These are phyloP conservation scores for Trichophaea hybrida DNA, from an alignment of 2,329 filamentous ascomycete genomes.

Conservation along the genomic window DNA sequence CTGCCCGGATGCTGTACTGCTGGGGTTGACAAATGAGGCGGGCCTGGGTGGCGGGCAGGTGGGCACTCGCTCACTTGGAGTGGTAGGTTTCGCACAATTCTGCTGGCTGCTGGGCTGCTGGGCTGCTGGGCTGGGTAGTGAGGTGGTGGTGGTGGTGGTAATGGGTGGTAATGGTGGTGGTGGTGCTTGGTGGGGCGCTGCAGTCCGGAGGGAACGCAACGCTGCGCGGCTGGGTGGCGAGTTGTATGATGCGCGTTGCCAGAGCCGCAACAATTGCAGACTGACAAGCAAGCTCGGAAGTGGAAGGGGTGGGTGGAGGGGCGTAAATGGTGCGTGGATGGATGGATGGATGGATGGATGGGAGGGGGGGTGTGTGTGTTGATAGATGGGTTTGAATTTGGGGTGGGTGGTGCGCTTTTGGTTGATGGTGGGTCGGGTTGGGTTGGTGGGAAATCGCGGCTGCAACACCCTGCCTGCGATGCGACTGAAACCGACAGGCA, in stretches of 20 bases:
- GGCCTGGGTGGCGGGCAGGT: neutral
- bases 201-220: neutral
- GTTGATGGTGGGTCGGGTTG: too few species aligned
- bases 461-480: too few species aligned
- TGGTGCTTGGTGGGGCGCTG: neutral
- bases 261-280: neutral
- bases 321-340: too few species aligned
- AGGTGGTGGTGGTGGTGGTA: neutral
- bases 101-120: neutral
- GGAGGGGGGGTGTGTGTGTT: too few species aligned
- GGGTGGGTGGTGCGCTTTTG: too few species aligned
- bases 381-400: too few species aligned
- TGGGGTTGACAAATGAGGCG: neutral
- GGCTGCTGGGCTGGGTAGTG: neutral
- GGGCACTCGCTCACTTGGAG: neutral
- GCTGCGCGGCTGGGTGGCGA: neutral
- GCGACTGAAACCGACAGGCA: too few species aligned
- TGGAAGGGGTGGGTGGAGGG: constrained; percentile 1
- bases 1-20: neutral
- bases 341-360: too few species aligned
- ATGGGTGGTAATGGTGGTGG: neutral
- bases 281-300: neutral
- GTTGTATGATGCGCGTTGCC: neutral
- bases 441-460: too few species aligned
- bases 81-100: neutral